A percentile compares a stretch with the other conserved stretches of the same genome.
phyloP scores from a whole-genome alignment of 2,329 filamentous ascomycete species.

The Penicillium sp. region DNA sequence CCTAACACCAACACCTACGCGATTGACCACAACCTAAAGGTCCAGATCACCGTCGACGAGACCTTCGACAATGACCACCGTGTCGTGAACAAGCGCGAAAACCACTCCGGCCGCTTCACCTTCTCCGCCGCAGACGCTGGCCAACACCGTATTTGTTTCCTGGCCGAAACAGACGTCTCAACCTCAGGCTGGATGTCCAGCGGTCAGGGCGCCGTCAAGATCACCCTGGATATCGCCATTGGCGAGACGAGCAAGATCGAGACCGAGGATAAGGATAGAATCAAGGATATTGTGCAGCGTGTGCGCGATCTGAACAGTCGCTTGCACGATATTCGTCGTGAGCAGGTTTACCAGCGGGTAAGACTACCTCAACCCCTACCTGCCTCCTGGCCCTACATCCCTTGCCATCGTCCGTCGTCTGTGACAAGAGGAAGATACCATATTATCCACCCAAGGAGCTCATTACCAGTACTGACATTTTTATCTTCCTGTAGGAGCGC shows the following conservation, averaged over 20 bases:
- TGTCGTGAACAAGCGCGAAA: conserved; percentile 83
- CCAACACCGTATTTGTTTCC: conserved; percentile 95
- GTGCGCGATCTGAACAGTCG: conserved; percentile 87
- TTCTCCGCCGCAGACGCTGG: conserved; percentile 94
- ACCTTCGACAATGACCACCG: conserved; percentile 97
- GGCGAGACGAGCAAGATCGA: conserved; percentile 94
- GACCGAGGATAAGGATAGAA: conserved; percentile 89
- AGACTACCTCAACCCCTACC: conserved; percentile 27
- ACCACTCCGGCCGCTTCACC: conserved; percentile 80
- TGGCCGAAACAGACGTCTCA: conserved; percentile 72
- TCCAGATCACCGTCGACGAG: conserved; percentile 94
- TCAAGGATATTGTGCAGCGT: conserved; percentile 84
- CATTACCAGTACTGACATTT: not conserved
- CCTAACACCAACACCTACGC: conserved; percentile 68
- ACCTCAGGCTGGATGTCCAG: conserved; percentile 72
- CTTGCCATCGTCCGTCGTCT: not conserved
- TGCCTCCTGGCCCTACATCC: not conserved
- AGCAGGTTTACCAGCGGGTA: conserved; percentile 96
- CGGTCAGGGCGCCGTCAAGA: conserved; percentile 75
- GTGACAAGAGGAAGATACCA: too few species aligned
- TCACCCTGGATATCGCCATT: conserved; percentile 88
- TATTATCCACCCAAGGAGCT: not conserved
- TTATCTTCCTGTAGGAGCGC: conserved; percentile 67
- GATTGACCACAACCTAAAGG: conserved; percentile 73
- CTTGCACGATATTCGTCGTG: conserved; percentile 83